Evolutionary conservation across 2,329 filamentous ascomycete species (phyloP).

Genomic region (Stemphylium vesicarium): DNA sequence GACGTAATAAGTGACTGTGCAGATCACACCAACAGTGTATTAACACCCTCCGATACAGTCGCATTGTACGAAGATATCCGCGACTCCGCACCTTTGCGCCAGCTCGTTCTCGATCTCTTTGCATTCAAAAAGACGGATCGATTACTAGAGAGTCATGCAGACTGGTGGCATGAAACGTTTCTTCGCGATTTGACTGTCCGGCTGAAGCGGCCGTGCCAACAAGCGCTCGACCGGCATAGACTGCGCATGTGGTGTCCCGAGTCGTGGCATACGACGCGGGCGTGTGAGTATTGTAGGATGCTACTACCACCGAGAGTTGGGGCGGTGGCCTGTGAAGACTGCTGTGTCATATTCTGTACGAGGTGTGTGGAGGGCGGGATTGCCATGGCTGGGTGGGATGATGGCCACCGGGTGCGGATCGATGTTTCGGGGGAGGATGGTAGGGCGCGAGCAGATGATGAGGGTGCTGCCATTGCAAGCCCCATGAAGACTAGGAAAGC

Average conservation of each 20-base stretch:
- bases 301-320: constrained; percentile 50
- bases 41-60: constrained; percentile 57
- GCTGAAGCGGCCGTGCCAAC: constrained; percentile 54
- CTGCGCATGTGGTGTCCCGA: constrained; percentile 50
- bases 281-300: constrained; percentile 48
- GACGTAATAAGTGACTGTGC: constrained; percentile 53
- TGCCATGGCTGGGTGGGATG: constrained; percentile 41
- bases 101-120: constrained; percentile 57
- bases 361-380: constrained; percentile 46
- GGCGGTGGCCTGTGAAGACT: constrained; percentile 50
- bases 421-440: constrained; percentile 3
- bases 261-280: constrained; percentile 41
- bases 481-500: constrained; percentile 32
- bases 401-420: constrained; percentile 24
- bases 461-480: constrained; percentile 32
- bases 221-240: constrained; percentile 51
- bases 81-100: constrained; percentile 48
- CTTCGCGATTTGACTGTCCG: constrained; percentile 55
- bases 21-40: constrained; percentile 57
- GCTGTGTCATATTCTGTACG: constrained; percentile 51
- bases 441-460: constrained; percentile 13
- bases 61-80: constrained; percentile 55
- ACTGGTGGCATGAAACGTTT: constrained; percentile 57
- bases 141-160: constrained; percentile 54
- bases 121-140: constrained; percentile 61